A percentile compares a stretch with the other conserved stretches of the same genome.
Conservation (phyloP, 306 rosid genomes). For the Cyamopsis tetragonoloba region DNA sequence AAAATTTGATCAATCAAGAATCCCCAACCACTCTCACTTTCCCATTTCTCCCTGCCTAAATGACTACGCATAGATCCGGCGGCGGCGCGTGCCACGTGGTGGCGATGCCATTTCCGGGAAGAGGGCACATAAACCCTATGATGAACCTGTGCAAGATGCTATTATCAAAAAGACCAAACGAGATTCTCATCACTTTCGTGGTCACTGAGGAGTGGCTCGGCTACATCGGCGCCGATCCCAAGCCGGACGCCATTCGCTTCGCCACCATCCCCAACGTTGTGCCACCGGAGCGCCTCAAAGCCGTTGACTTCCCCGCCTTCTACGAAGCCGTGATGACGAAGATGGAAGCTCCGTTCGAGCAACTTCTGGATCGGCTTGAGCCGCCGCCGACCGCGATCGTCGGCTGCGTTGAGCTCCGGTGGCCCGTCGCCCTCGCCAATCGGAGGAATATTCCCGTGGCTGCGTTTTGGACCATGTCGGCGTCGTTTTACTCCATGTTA, state of each 20-base stretch:
- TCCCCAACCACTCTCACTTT: not conserved
- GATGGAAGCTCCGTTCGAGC: slow-evolving; percentile 49
- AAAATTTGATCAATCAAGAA: not conserved
- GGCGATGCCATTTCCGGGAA: slow-evolving; percentile 46
- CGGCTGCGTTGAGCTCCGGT: slow-evolving; percentile 25
- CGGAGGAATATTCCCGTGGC: slow-evolving; percentile 41
- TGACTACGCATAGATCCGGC: not conserved
- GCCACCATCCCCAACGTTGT: slow-evolving; percentile 47
- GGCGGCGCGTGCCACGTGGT: slow-evolving; percentile 29
- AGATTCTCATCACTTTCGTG: slow-evolving; percentile 39
- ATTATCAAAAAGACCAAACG: not conserved
- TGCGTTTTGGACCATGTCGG: slow-evolving; percentile 47
- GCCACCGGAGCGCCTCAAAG: slow-evolving; percentile 34
- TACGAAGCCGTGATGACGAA: slow-evolving; percentile 34
- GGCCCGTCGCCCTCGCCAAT: slow-evolving; percentile 30
- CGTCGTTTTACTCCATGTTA: slow-evolving; percentile 23
- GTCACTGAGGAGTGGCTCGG: slow-evolving; percentile 54
- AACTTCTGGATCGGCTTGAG: slow-evolving; percentile 41
- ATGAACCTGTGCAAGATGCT: slow-evolving; percentile 56
- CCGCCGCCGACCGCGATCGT: slow-evolving; percentile 25
- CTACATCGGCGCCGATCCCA: slow-evolving; percentile 34
- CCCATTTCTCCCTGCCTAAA: not conserved
- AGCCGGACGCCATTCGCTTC: slow-evolving; percentile 35
- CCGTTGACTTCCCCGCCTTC: slow-evolving; percentile 24
- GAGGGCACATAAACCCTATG: slow-evolving; percentile 64